phyloP scores from a whole-genome alignment of 441 rosid genomes.

The Populus tomentosa region DNA sequence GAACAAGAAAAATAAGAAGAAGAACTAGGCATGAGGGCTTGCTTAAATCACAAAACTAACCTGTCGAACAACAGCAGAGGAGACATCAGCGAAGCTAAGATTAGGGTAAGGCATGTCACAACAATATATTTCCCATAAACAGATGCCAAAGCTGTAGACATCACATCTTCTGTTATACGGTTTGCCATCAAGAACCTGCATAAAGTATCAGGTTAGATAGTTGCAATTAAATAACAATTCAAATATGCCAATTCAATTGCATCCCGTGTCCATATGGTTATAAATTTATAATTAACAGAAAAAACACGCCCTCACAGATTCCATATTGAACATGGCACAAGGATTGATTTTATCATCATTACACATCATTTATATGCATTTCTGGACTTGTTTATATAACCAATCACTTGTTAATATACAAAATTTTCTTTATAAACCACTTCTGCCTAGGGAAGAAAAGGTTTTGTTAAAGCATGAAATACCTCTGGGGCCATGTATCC shows the following conservation, averaged over 20 bases:
- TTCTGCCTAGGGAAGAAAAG: neutral
- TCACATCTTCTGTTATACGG: slow-evolving; percentile 92
- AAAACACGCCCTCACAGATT: neutral
- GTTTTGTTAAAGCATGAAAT: slow-evolving; percentile 1
- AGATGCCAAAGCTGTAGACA: slow-evolving; percentile 49
- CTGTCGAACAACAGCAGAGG: slow-evolving; percentile 86
- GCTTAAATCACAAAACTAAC: slow-evolving; percentile 32
- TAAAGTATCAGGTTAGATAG: neutral
- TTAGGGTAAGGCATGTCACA: slow-evolving; percentile 87
- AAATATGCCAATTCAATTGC: neutral
- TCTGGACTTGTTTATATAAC: neutral
- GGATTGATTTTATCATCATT: neutral
- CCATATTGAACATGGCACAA: neutral
- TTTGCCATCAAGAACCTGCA: slow-evolving; percentile 85
- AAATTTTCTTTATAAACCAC: neutral
- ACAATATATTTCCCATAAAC: slow-evolving; percentile 84
- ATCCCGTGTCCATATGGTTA: neutral
- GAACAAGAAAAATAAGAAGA: neutral
- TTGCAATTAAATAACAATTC: neutral
- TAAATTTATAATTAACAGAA: neutral
- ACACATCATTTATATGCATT: neutral
- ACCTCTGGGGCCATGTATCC: no score
- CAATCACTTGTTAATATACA: neutral
- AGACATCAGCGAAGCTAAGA: slow-evolving; percentile 75
- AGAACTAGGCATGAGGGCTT: neutral